Base-by-base conservation (phyloP, 192 early-diverging fungal genomes). In the Podochytrium sp. region DNA sequence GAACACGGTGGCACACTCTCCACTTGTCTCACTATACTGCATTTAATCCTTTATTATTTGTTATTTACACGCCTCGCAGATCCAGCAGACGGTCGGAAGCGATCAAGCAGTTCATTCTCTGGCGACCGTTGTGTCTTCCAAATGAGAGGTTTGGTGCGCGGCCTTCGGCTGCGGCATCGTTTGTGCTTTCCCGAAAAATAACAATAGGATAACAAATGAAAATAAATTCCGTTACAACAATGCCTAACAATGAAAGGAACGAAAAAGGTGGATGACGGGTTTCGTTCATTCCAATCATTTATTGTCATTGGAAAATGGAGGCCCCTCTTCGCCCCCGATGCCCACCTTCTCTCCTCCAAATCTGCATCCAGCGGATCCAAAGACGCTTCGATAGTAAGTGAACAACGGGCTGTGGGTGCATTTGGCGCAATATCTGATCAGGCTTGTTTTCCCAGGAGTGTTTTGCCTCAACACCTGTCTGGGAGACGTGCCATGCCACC, bases 401-500 rank as follows among this genome's bases (percentile, higher is more conserved):
- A 29, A 16, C 14, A 34, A 1, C 1, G 6, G 16, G 38, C 10
- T 38, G 16, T 39, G 10, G 35, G 20, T 2, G 37, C 29, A n/a
- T n/a, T n/a, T 29, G 33, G 16, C 10, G 29, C 12, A 10, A 2
- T 20, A 16, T 14, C 37, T 27, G 32, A 30, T 25, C 6, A 12
- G 25, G 63, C 16, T 1, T 20, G 23, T 65, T 10, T 39, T 49
- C 30, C 23, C 53, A 71, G 69, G 60, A 10, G 56, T 71, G 0
- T 60, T 59, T 42, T 71, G 33, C 32, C 25, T 71, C 20, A 51
- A 59, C 41, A 71, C 69, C 3, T 27, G n/a, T 27, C 53, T 57
- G 29, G 69, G 52, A 43, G 69, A 71, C 40, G 55, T 71, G 38
- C 69, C 69, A 20, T 25, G 40, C 29, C 69, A 71, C 32, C 56